phyloP scores from a whole-genome alignment of 306 rosid genomes.

The Medicago ruthenica region DNA sequence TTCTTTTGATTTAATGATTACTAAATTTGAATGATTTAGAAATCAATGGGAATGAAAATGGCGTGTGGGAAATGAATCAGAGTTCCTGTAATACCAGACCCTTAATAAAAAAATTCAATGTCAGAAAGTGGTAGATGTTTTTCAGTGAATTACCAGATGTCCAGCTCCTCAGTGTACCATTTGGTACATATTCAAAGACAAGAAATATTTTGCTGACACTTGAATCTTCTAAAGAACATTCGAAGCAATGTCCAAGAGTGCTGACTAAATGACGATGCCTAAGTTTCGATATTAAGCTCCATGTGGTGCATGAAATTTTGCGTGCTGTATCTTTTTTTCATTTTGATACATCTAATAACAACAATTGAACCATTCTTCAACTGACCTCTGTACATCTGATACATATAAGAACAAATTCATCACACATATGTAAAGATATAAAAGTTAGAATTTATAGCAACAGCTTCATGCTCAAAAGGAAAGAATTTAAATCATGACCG shows the following conservation, averaged over 20 bases:
- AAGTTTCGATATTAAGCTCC: slow-evolving; percentile 81
- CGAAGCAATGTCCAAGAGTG: slow-evolving; percentile 94
- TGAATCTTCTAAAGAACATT: slow-evolving; percentile 85
- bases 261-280: slow-evolving; percentile 91
- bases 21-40: no score
- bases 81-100: slow-evolving; percentile 65
- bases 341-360: slow-evolving; percentile 74
- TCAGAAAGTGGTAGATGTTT: slow-evolving; percentile 14
- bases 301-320: slow-evolving; percentile 67
- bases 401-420: slow-evolving; percentile 18
- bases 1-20: no score
- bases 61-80: slow-evolving; percentile 4
- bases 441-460: no score
- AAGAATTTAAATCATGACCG: no score
- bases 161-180: slow-evolving; percentile 90
- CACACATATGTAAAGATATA: no score
- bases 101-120: slow-evolving; percentile 39
- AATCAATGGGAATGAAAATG: neutral
- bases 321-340: slow-evolving; percentile 65
- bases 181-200: slow-evolving; percentile 77
- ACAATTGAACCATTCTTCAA: slow-evolving; percentile 76
- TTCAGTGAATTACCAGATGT: slow-evolving; percentile 70
- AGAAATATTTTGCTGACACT: slow-evolving; percentile 85
- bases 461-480: no score
- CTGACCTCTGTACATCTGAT: slow-evolving; percentile 87